Percentiles rank a stretch among this genome's conserved stretches.
Evolutionary conservation across 2,329 filamentous ascomycete species (phyloP).

Genomic region (Aspergillus caelatus): DNA sequence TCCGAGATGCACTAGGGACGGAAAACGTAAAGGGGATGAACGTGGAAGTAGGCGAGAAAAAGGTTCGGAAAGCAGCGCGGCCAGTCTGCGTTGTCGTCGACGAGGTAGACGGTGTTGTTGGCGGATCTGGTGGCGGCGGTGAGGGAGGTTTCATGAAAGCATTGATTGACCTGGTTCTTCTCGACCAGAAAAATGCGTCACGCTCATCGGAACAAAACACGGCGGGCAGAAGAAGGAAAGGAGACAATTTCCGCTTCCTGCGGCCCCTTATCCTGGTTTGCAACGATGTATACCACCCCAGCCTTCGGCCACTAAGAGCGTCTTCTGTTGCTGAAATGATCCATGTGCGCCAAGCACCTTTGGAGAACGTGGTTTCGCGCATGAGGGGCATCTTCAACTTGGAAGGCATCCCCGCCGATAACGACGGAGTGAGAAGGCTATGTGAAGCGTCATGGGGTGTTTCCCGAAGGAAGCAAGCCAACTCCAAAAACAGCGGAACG

Average conservation of each 20-base stretch:
- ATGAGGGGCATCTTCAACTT: conserved; percentile 84
- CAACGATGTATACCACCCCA: conserved; percentile 94
- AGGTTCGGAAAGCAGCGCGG: conserved; percentile 71
- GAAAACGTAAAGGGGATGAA: conserved; percentile 80
- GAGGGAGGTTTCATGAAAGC: conserved; percentile 97
- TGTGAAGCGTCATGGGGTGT: conserved; percentile 70
- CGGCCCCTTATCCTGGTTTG: conserved; percentile 91
- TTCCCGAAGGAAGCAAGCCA: conserved; percentile 57
- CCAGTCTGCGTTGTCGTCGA: conserved; percentile 94
- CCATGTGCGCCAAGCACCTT: conserved; percentile 82
- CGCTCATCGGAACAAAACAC: conserved; percentile 30
- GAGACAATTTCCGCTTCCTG: conserved; percentile 83
- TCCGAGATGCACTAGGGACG: conserved; percentile 88
- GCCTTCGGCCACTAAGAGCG: conserved; percentile 82
- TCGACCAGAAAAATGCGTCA: conserved; percentile 79
- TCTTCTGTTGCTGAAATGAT: conserved; percentile 85
- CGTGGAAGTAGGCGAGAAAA: conserved; percentile 48
- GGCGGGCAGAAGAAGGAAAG: conserved; percentile 61
- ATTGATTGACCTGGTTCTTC: conserved; percentile 81
- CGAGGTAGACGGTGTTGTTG: conserved; percentile 92
- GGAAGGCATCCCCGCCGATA: conserved; percentile 85
- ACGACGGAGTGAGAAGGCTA: conserved; percentile 77
- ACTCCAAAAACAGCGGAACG: conserved; percentile 46
- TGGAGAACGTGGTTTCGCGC: conserved; percentile 81
- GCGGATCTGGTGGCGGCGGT: conserved; percentile 73